Percentiles rank a stretch among this genome's conserved stretches.
These are phyloP conservation scores for Medicago truncatula DNA, from an alignment of 306 rosid genomes.

Conservation along the genomic window MtrunA17r5.0-ANR NC_053049.1:8067001-8067500, in stretches of 20 bases:
- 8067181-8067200: constrained; percentile 91
- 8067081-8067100: constrained; percentile 83
- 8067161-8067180: constrained; percentile 91
- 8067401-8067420: background rate
- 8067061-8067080: constrained; percentile 93
- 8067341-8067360: constrained; percentile 18
- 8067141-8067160: constrained; percentile 90
- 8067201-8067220: constrained; percentile 35
- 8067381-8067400: background rate
- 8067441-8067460: constrained; percentile 36
- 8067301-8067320: background rate
- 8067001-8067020: no score
- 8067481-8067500: constrained; percentile 6
- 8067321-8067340: constrained; percentile 21
- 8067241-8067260: constrained; percentile 17
- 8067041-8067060: constrained; percentile 76
- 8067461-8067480: constrained; percentile 11
- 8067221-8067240: constrained; percentile 36
- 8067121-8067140: constrained; percentile 93
- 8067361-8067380: constrained; percentile 8
- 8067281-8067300: constrained; percentile 22
- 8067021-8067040: constrained; percentile 2
- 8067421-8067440: background rate
- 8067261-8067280: constrained; percentile 40
- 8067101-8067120: constrained; percentile 84